phyloP scores from a whole-genome alignment of 2,329 filamentous ascomycete genomes.

The Penicillium sp. region DNA sequence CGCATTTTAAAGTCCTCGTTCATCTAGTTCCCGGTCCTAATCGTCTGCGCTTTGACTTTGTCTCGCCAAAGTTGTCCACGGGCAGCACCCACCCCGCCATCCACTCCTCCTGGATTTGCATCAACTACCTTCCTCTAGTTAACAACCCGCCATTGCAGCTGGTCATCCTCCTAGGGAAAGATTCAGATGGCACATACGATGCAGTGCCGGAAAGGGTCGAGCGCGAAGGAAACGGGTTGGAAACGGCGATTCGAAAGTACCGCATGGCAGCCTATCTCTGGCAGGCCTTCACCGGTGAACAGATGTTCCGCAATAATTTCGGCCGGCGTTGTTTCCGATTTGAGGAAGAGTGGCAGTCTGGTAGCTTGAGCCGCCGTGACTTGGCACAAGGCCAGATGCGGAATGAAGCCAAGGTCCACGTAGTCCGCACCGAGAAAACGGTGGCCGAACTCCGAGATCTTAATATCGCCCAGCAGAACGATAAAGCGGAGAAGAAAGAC shows the following conservation, averaged over 20 bases:
- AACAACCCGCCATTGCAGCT: constrained; percentile 82
- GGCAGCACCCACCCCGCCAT: constrained; percentile 59
- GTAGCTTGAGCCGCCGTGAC: constrained; percentile 75
- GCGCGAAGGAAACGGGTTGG: constrained; percentile 77
- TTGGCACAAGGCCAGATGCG: constrained; percentile 69
- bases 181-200: constrained; percentile 84
- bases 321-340: constrained; percentile 84
- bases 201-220: constrained; percentile 71
- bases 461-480: constrained; percentile 74
- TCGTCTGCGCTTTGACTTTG: constrained; percentile 81
- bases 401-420: constrained; percentile 85
- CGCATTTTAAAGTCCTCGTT: constrained; percentile 86
- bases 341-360: constrained; percentile 91
- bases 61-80: constrained; percentile 74
- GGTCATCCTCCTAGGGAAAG: constrained; percentile 80
- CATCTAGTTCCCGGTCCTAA: constrained; percentile 92
- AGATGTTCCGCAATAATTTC: constrained; percentile 88
- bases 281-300: constrained; percentile 95
- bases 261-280: constrained; percentile 93
- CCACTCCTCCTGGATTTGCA: constrained; percentile 74
- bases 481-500: constrained; percentile 64
- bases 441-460: constrained; percentile 78
- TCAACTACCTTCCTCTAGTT: constrained; percentile 81
- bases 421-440: constrained; percentile 80
- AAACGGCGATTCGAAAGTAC: constrained; percentile 82